Evolutionary conservation across 2,329 filamentous ascomycete genomes (phyloP).

Genomic region (Keithomyces neogunnii): DNA sequence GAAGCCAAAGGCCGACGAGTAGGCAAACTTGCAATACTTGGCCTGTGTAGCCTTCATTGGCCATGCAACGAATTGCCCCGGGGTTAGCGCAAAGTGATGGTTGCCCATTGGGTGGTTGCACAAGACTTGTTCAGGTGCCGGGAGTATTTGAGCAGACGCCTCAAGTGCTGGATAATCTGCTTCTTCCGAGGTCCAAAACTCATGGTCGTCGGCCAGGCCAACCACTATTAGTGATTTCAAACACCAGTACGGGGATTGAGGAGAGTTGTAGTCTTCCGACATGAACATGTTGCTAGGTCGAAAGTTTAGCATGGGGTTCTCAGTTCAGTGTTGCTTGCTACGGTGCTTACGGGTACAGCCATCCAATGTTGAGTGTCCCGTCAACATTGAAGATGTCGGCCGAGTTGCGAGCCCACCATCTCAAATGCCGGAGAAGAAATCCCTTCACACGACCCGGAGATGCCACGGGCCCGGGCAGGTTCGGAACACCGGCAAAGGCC

Average conservation of each 20-base stretch:
- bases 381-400: conserved; percentile 38
- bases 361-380: conserved; percentile 40
- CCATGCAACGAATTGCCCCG: conserved; percentile 29
- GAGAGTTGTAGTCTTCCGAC: conserved; percentile 48
- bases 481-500: conserved; percentile 30
- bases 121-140: too few relatives aligned
- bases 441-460: conserved; percentile 35
- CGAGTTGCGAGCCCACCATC: conserved; percentile 36
- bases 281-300: conserved; percentile 38
- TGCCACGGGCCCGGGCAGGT: conserved; percentile 26
- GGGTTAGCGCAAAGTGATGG: conserved; percentile 35
- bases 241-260: conserved; percentile 46
- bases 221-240: conserved; percentile 40
- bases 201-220: conserved; percentile 18
- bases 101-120: conserved; percentile 23
- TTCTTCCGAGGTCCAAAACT: conserved; percentile 1
- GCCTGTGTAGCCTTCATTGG: conserved; percentile 31
- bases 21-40: conserved; percentile 40
- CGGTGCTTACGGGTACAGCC: conserved; percentile 16
- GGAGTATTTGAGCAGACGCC: conserved; percentile 33
- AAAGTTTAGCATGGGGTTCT: too few relatives aligned
- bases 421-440: conserved; percentile 38
- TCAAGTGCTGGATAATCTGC: conserved; percentile 4
- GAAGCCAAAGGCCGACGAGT: conserved; percentile 39
- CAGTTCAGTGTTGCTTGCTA: too few relatives aligned